Conservation (phyloP, 495 filamentous ascomycete genomes). For the Xylaria intraflava region DNA sequence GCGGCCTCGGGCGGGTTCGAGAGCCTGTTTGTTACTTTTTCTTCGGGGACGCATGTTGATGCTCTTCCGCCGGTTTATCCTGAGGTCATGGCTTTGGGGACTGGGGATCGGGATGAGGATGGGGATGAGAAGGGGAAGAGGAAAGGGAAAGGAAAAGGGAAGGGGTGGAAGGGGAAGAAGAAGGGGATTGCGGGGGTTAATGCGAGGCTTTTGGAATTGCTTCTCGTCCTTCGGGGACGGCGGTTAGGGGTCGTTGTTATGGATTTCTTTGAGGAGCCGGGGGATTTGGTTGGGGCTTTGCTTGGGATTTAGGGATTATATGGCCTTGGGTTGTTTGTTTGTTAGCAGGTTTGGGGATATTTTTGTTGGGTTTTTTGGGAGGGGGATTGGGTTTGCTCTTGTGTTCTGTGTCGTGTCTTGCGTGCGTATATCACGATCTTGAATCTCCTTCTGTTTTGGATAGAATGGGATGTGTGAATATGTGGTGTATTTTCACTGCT, state of each 20-base stretch:
- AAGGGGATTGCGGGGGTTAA: constrained; percentile 41
- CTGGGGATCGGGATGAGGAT: constrained; percentile 23
- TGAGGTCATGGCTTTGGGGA: constrained; percentile 43
- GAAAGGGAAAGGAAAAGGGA: no score
- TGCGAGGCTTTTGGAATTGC: constrained; percentile 71
- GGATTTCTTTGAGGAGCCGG: constrained; percentile 45
- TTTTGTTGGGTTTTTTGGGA: no score
- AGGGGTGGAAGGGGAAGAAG: no score
- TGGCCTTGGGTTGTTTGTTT: no score
- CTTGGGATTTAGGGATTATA: constrained; percentile 9
- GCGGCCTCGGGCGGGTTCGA: constrained; percentile 37
- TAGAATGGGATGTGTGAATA: no score
- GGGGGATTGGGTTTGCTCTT: no score
- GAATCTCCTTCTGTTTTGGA: no score
- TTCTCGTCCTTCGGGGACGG: constrained; percentile 63
- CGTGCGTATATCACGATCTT: no score
- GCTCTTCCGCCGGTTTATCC: constrained; percentile 40
- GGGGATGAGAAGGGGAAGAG: no score
- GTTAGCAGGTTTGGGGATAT: background rate
- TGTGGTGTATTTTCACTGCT: no score
- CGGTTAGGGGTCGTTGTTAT: constrained; percentile 62
- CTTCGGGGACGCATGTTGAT: constrained; percentile 37
- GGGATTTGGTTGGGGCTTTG: constrained; percentile 26
- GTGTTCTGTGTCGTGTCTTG: no score
- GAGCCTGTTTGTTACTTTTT: constrained; percentile 46